Evolutionary conservation across 1,139 yeast genomes (phyloP).

Genomic region (Debaryomyces udenii): DNA sequence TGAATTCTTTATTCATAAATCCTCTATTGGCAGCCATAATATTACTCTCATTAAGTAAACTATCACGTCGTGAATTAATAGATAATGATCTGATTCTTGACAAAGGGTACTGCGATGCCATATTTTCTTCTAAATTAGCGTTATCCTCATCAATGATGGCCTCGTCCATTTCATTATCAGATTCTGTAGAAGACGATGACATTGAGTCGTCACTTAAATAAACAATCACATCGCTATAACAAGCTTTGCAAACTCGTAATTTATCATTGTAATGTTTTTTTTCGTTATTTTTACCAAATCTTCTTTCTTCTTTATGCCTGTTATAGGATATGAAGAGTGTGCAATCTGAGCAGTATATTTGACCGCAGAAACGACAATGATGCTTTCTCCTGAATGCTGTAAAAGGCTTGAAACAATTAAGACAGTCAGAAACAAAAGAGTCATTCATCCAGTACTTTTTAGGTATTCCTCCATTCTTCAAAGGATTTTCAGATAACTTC

Average conservation of each 20-base stretch:
- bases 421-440: constrained; percentile 80
- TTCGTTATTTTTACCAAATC: constrained; percentile 29
- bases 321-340: constrained; percentile 77
- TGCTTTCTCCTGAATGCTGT: constrained; percentile 86
- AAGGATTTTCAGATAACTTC: constrained; percentile 47
- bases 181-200: constrained; percentile 27
- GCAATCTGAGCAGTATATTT: constrained; percentile 89
- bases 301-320: constrained; percentile 55
- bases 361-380: constrained; percentile 95
- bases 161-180: constrained; percentile 22
- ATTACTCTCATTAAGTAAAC: constrained; percentile 16
- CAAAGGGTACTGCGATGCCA: constrained; percentile 30
- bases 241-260: constrained; percentile 78
- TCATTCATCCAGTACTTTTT: constrained; percentile 92
- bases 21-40: constrained; percentile 17
- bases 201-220: constrained; percentile 67
- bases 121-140: constrained; percentile 1
- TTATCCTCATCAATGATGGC: constrained; percentile 23
- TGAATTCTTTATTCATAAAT: constrained; percentile 18
- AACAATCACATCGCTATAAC: constrained; percentile 69
- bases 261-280: constrained; percentile 56
- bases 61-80: constrained; percentile 27
- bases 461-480: constrained; percentile 55
- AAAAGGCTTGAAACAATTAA: constrained; percentile 72
- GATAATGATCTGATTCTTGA: constrained; percentile 37